Base-by-base conservation (phyloP, 2,329 filamentous ascomycete genomes). In the Hymenoscyphus repandus region DNA sequence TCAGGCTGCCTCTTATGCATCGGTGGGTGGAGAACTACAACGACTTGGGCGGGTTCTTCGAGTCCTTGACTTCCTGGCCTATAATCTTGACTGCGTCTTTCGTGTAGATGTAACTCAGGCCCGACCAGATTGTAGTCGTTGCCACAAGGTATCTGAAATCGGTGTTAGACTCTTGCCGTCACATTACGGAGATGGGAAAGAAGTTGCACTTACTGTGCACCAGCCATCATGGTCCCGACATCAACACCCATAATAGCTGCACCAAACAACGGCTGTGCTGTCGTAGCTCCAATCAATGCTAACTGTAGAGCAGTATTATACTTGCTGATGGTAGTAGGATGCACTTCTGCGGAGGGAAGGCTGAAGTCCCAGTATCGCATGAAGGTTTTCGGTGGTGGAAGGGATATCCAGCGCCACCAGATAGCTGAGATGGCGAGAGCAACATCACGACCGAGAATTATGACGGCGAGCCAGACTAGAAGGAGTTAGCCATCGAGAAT, bases 291-390 rank as follows among this genome's bases (percentile, higher is more conserved):
- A 62, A 99, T 87, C 11, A 99, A 78, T 4, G 85, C 82, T 17
- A 99, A 74, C 68, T 99, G 93, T 60, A 97, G 72, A 39, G 95
- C 90, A 0, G 93, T 99, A 70, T 99, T 99, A 69, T 90, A 85
- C 73, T 95, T 95, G 70, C 86, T 90, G 55, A 95, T 88, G 1
- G 79, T 85, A 0, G 89, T 93, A 1, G 89, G 89, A 53, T 82
- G 85, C 5, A 95, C 89, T 69, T 93, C 88, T 2, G 89, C 89
- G 36, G 84, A 88, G 2, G 89, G 93, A 12, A 99, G 78, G 2
- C 88, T 92, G 66, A 99, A 97, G 70, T 99, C 93, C 93, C 93
- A 99, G 70, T 97, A 99, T 15, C 93, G 77, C 15, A 79, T 72
- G 69, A 96, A 88, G 0, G 93, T 97, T 72, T 97, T 97, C 1